Percentiles rank a stretch among this genome's conserved stretches.
These are phyloP conservation scores for Beauveria brongniartii DNA, from an alignment of 2,329 filamentous ascomycete species.

Conservation along the genomic window DNA sequence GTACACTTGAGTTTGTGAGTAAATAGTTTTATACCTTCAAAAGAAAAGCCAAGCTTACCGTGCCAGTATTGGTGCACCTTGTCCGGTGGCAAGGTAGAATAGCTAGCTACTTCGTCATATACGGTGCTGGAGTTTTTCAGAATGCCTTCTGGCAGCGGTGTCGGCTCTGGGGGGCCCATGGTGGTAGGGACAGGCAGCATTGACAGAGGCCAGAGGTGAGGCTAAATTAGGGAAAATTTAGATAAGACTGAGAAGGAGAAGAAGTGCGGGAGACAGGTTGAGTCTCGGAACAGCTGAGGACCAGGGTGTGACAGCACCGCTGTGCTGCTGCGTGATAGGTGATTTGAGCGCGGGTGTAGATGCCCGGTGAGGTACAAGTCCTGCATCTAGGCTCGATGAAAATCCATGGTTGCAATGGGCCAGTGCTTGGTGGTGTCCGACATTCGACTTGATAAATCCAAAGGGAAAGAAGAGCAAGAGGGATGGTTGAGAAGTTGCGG, in stretches of 20 bases:
- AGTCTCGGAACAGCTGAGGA: neutral
- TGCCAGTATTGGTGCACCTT: slow-evolving; percentile 50
- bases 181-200: neutral
- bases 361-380: neutral
- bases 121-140: slow-evolving; percentile 45
- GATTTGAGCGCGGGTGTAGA: neutral
- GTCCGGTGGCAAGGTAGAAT: slow-evolving; percentile 40
- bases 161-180: slow-evolving; percentile 30
- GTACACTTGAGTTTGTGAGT: slow-evolving; percentile 38
- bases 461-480: neutral
- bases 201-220: neutral
- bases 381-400: neutral
- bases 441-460: neutral
- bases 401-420: neutral
- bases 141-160: slow-evolving; percentile 50
- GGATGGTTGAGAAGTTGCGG: neutral
- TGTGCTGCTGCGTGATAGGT: neutral
- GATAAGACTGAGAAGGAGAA: too few relatives aligned
- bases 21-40: neutral
- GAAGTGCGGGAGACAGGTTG: too few relatives aligned
- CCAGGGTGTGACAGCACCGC: neutral
- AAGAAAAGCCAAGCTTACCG: slow-evolving; percentile 32
- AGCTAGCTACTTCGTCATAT: slow-evolving; percentile 46
- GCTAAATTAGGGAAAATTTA: too few relatives aligned
- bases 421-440: neutral